Evolutionary conservation across 2,329 filamentous ascomycete genomes (phyloP).

Genomic region (Leptographium radiaticola): DNA sequence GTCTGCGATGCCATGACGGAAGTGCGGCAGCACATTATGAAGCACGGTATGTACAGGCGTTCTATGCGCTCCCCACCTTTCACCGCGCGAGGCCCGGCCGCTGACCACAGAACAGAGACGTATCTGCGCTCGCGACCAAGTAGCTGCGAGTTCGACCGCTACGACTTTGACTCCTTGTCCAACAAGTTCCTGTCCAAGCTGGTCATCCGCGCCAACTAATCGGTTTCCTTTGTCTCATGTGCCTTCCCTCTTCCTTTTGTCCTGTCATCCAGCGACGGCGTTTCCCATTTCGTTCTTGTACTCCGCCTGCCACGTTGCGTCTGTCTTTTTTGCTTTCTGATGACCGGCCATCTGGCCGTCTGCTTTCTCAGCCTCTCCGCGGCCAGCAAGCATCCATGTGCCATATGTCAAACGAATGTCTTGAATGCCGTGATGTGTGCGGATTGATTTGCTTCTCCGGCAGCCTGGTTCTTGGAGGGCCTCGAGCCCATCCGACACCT

Average conservation of each 20-base stretch:
- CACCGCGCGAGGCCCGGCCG: not conserved
- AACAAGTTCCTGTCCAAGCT: conserved; percentile 97
- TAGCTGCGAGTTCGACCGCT: conserved; percentile 66
- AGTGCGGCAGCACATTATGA: conserved; percentile 80
- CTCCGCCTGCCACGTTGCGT: not conserved
- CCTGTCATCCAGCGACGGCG: conserved; percentile 18
- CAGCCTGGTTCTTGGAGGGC: not conserved
- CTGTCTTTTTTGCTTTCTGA: not conserved
- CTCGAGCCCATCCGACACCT: not conserved
- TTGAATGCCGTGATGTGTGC: conserved; percentile 1
- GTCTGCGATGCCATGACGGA: conserved; percentile 96
- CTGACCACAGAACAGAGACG: conserved; percentile 44
- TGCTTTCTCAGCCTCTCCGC: conserved; percentile 3
- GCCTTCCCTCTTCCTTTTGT: conserved; percentile 2
- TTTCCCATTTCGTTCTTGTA: conserved; percentile 5
- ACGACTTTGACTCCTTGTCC: conserved; percentile 87
- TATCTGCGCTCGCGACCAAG: conserved; percentile 73
- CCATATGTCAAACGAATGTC: conserved; percentile 5
- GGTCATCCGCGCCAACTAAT: conserved; percentile 83
- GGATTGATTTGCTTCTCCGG: conserved; percentile 1
- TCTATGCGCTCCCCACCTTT: conserved; percentile 7
- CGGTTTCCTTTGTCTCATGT: not conserved
- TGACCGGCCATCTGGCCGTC: not conserved
- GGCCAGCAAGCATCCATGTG: not conserved
- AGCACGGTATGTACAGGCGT: conserved; percentile 60